Base-by-base conservation (phyloP, 345 rosid genomes). In the Theobroma cacao region DNA sequence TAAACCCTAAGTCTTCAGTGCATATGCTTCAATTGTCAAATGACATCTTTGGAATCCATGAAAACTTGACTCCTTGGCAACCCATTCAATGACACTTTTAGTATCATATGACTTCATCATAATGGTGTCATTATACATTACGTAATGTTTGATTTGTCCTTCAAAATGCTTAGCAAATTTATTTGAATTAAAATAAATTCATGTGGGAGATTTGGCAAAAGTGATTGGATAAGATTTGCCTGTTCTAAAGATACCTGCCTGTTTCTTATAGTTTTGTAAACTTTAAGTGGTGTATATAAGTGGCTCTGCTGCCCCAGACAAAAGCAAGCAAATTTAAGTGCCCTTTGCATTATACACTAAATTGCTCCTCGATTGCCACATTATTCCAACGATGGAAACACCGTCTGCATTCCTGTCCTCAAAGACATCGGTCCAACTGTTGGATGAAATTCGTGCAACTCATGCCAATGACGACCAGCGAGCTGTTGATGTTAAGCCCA, bases 401-500 rank as follows among this genome's bases (percentile, higher is more conserved):
- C 26, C 28, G 40, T 11, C 75, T 24, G 30, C 68, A n/a, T n/a
- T n/a, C n/a, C 56, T 5, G 48, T 13, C 71, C 55, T 33, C 72
- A 13, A 78, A 33, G 60, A 55, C 60, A 45, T 41, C 13, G 74
- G 80, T 63, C 22, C 73, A 71, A 9, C 62, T 56, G 72, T 33
- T 17, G 64, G 80, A 67, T 72, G 81, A 84, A 77, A 77, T 88
- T 55, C 80, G 26, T 48, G 83, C 85, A 22, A 88, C 87, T 24
- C 88, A 85, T 79, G 17, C 74, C 41, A 83, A 83, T 0, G 90
- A 85, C 40, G 85, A n/a, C 1, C 4, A 86, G 3, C 86, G 84
- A 7, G 76, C 67, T 26, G 78, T 88, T 71, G 86, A 85, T 10
- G 80, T 82, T 74, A 67, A 45, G 48, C 83, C 82, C 11, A 81